Conservation (phyloP, 1,284 basidiomycete species). For the Papiliotrema nemorosa region DNA sequence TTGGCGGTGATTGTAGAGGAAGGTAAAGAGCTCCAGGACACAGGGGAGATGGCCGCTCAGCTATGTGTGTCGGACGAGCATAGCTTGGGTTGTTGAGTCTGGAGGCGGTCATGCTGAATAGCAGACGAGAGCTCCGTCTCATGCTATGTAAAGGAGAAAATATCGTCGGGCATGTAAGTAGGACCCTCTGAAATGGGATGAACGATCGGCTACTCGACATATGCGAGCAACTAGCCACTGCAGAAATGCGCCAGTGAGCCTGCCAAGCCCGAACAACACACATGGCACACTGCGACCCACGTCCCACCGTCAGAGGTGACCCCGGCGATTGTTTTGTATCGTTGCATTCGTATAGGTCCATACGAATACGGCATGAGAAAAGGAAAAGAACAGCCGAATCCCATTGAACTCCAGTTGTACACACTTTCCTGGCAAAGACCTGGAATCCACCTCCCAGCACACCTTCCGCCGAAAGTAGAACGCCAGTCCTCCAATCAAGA, state of each 20-base stretch:
- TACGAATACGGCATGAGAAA: constrained; percentile 1
- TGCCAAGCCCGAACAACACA: too few species aligned
- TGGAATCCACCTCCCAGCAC: too few species aligned
- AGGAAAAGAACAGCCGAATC: neutral
- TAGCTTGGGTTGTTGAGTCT: neutral
- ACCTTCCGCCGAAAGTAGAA: too few species aligned
- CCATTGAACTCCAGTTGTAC: neutral
- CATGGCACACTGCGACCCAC: too few species aligned
- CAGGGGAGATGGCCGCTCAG: neutral
- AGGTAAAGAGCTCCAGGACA: neutral
- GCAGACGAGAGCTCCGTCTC: neutral
- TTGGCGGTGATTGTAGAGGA: neutral
- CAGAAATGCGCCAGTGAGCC: too few species aligned
- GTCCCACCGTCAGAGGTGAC: too few species aligned
- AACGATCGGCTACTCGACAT: too few species aligned
- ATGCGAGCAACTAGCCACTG: too few species aligned
- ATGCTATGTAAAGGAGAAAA: neutral
- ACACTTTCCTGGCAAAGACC: too few species aligned
- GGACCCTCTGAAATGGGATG: too few species aligned
- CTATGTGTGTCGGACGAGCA: neutral
- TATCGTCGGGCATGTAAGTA: too few species aligned
- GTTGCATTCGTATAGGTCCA: constrained; percentile 7
- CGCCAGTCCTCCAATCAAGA: neutral
- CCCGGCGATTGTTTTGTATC: constrained; percentile 1
- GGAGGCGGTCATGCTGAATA: neutral